Evolutionary conservation across 2,329 filamentous ascomycete species (phyloP).

Genomic region (Colletotrichum costaricense): DNA sequence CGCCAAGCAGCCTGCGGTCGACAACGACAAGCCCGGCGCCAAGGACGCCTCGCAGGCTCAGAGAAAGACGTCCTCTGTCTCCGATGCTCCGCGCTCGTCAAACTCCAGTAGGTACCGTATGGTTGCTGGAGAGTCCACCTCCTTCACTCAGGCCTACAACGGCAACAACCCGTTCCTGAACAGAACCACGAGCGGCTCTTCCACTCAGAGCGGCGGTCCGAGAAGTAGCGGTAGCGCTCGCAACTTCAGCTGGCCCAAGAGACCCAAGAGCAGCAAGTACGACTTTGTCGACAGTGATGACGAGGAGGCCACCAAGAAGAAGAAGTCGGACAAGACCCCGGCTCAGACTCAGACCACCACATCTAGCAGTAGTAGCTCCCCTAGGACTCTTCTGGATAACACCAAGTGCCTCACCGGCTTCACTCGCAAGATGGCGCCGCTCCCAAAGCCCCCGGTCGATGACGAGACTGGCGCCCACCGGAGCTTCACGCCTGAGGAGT

Average conservation of each 20-base stretch:
- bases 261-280: background rate
- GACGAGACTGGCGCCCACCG: background rate
- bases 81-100: background rate
- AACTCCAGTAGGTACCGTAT: conserved; percentile 9
- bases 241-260: conserved; percentile 30
- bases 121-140: background rate
- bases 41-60: background rate
- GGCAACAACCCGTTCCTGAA: background rate
- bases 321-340: background rate
- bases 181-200: background rate
- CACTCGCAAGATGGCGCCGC: background rate
- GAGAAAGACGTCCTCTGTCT: background rate
- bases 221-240: background rate
- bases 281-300: background rate
- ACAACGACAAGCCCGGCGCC: background rate
- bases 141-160: background rate
- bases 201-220: background rate
- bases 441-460: background rate
- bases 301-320: background rate
- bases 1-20: background rate
- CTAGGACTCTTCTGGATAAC: background rate
- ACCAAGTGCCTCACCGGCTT: background rate
- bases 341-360: background rate
- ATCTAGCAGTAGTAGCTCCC: background rate
- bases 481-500: conserved; percentile 21